Conservation (phyloP, 1,284 basidiomycete species). For the Apiotrichum akiyoshidainum region DNA sequence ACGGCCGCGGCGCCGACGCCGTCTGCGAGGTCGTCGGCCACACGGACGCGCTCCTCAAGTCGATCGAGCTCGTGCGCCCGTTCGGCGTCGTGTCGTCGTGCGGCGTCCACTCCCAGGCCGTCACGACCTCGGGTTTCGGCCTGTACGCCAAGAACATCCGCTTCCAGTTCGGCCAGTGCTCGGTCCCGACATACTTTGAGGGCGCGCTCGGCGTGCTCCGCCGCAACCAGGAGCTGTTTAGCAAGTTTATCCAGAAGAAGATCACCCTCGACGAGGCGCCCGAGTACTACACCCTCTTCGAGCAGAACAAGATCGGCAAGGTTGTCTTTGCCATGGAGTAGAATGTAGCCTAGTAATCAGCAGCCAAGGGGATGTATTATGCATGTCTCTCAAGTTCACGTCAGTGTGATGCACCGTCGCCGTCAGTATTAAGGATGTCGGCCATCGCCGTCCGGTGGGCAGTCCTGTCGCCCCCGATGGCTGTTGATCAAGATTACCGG, state of each 20-base stretch:
- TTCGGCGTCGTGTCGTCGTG: constrained; percentile 76
- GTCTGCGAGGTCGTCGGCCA: constrained; percentile 71
- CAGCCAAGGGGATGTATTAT: no score
- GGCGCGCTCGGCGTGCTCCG: constrained; percentile 66
- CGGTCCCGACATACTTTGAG: constrained; percentile 72
- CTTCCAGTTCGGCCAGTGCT: constrained; percentile 66
- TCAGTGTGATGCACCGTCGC: no score
- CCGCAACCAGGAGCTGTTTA: constrained; percentile 39
- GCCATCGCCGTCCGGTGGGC: no score
- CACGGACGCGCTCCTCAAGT: constrained; percentile 63
- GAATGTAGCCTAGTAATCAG: background rate
- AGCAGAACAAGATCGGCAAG: constrained; percentile 45
- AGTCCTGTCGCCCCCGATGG: no score
- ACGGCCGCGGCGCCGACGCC: constrained; percentile 52
- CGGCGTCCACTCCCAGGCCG: constrained; percentile 57
- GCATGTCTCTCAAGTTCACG: no score
- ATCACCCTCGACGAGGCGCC: constrained; percentile 39
- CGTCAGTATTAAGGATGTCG: no score
- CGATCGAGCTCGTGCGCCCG: constrained; percentile 73
- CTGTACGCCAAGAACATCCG: constrained; percentile 68
- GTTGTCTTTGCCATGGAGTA: constrained; percentile 37
- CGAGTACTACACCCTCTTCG: constrained; percentile 46
- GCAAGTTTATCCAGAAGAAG: constrained; percentile 42
- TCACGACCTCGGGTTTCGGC: constrained; percentile 49
- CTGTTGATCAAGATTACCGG: no score